Base-by-base conservation (phyloP, 768 basidiomycete genomes). In the Tylopilus sp. region DNA sequence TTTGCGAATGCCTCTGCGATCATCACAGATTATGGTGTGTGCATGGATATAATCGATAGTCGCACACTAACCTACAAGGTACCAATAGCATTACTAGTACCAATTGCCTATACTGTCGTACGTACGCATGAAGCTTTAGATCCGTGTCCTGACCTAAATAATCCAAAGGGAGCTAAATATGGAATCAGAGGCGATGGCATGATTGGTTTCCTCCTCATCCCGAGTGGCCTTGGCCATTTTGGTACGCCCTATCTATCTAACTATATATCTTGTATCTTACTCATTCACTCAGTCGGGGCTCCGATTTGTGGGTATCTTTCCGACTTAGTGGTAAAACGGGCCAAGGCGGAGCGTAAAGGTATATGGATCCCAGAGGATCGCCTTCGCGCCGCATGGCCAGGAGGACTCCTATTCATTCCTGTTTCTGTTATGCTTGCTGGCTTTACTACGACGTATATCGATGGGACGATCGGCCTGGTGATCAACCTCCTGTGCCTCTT, bases 331-430 rank as follows among this genome's bases (percentile, higher is more conserved):
- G 71, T 89, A 22, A 68, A 76, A n/a, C 63, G 60, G 37, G 83
- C 78, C 70, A 76, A 77, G 16, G 67, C 73, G 40, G 63, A 70
- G 6, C 78, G 85, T 21, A 75, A 75, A 0, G 85, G 84, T 0
- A 58, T 71, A 3, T 86, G 82, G 83, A 78, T 80, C 37, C 86
- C 86, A 0, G 86, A 89, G 64, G 87, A 86, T 58, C 79, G 86
- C 6, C 73, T 88, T 25, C 76, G 81, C 2, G 83, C 76, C 2
- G 71, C 78, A 2, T 62, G 81, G 30, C 58, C 73, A 8, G 79
- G 81, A 11, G 75, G 74, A 6, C 66, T 74, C 0, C 31, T 79
- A 17, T 69, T 86, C 26, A 71, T 78, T 4, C 87, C 86, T 0
- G 24, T 83, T 1, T 79, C 84, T 1, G 64, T 83, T 2, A 61